Base-by-base conservation (phyloP, 169 alveolate species). In the Eimeria mitis region DNA sequence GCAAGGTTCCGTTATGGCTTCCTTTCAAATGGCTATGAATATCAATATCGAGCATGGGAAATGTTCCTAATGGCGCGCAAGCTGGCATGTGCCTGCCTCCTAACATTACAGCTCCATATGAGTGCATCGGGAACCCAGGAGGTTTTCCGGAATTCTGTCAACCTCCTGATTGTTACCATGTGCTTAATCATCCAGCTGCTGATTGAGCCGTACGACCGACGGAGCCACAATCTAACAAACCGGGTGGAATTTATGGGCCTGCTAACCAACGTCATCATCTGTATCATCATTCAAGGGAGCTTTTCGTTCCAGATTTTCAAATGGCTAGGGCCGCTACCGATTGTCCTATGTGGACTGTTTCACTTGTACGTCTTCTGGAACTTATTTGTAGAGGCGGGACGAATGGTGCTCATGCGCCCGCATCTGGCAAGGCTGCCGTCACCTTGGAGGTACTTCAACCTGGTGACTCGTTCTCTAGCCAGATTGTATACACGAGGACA, bases 321-420 rank as follows among this genome's bases (percentile, higher is more conserved):
- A 42, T 95, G 94, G 85, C 23, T 89, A 54, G 97, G 97, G 59
- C 91, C 88, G 11, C 31, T 89, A n/a, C 97, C 97, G 23, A 47
- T 95, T 44, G 89, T 70, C 49, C 34, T 79, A 14, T 44, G 94
- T 59, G 78, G 68, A 37, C 34, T 90, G 73, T 91, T 88, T 70
- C 92, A 95, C 34, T 52, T 95, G 84, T 95, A 79, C 79, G 87
- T 95, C 65, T 56, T 95, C 28, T 95, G 97, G 97, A 95, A 61
- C 37, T 87, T 95, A 31, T 91, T 95, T 63, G 97, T 95, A 28
- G 97, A 95, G 94, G 89, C 95, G 54, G 97, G 97, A n/a, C 47
- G 97, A 42, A 87, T 89, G 90, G 97, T 89, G 42, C 89, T 95
- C 68, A 95, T 95, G 97, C 73, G 97, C 65, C 97, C 97, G 14